Base-by-base conservation (phyloP, 2,329 filamentous ascomycete genomes). In the Ophiostoma triangulosporum region DNA sequence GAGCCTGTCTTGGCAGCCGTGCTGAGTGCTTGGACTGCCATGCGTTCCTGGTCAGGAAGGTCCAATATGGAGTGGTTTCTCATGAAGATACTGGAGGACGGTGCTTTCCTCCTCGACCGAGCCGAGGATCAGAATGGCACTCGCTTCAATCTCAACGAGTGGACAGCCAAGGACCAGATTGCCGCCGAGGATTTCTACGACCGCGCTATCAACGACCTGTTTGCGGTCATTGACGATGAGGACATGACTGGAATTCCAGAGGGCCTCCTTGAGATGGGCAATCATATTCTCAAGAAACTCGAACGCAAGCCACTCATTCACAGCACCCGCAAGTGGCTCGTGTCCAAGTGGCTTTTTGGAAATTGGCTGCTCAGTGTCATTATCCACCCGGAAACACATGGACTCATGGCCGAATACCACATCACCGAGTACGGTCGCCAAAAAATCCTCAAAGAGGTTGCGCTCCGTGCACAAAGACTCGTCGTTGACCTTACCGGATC, bases 31-130 rank as follows among this genome's bases (percentile, higher is more conserved):
- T 97, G 89, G 86, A 83, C 87, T 51, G 76, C 81, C 54, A 86
- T 90, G 76, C 82, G 87, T 57, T 84, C 90, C 66, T 97, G 91
- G 90, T 86, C 88, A 38, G 88, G 88, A 54, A 89, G 85, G 62
- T 80, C 84, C 60, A 93, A 89, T 59, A 82, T 98, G 74, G 90
- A 96, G 69, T 86, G 88, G 69, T 97, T 91, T 66, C 78, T 98
- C 12, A 93, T 95, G 86, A 87, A 93, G 65, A 88, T 94, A 56
- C 78, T 98, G 31, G 88, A 95, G 68, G 86, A 94, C 62, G 93
- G 93, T 60, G 85, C 89, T 36, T 96, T 96, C 64, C 74, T 97
- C 54, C 74, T 96, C 61, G 89, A 95, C 63, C 83, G 86, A 63
- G 83, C 87, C 62, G 86, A 90, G 66, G 85, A 89, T 63, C 84